Percentiles rank a stretch among this genome's conserved stretches.
Conservation (phyloP, 176 grass and related monocot species). For the Stipa capillata region DNA sequence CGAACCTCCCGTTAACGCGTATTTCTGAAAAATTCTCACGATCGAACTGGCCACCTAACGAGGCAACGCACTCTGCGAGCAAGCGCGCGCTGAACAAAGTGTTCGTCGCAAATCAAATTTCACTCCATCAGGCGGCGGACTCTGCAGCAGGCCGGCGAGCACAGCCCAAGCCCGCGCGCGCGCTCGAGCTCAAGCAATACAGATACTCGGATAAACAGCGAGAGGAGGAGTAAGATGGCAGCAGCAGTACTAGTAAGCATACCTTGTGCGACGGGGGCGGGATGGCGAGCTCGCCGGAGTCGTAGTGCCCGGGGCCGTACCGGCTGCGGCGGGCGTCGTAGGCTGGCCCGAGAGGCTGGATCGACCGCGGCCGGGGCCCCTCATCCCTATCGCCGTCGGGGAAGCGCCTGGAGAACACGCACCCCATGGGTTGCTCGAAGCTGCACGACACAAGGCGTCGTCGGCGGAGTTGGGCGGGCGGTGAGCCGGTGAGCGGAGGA, state of each 20-base stretch:
- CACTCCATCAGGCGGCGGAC: not conserved
- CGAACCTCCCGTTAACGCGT: not conserved
- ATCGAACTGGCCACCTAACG: not conserved
- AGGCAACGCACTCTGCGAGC: not conserved
- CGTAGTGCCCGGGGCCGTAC: slow-evolving; percentile 25
- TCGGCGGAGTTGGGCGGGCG: not conserved
- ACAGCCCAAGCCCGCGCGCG: not conserved
- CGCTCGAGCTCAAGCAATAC: not conserved
- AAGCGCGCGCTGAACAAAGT: accelerated
- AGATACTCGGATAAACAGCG: not conserved
- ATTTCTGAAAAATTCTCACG: not conserved
- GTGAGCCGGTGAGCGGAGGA: not conserved
- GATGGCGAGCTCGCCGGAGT: slow-evolving; percentile 65
- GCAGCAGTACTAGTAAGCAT: not conserved
- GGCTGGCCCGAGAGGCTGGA: slow-evolving; percentile 4
- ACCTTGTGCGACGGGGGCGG: slow-evolving; percentile 43
- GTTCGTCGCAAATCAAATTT: not conserved
- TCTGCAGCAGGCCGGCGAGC: not conserved
- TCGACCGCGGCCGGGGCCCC: not conserved
- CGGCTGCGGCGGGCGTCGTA: slow-evolving; percentile 24
- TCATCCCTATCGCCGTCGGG: not conserved
- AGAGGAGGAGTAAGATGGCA: not conserved
- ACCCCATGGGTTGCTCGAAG: slow-evolving; percentile 43
- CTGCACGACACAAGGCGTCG: not conserved
- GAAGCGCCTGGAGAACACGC: slow-evolving; percentile 35